A percentile compares a stretch with the other conserved stretches of the same genome.
phyloP scores from a whole-genome alignment of 805 yeast species.

The Tetrapisispora nanseiensis region DNA sequence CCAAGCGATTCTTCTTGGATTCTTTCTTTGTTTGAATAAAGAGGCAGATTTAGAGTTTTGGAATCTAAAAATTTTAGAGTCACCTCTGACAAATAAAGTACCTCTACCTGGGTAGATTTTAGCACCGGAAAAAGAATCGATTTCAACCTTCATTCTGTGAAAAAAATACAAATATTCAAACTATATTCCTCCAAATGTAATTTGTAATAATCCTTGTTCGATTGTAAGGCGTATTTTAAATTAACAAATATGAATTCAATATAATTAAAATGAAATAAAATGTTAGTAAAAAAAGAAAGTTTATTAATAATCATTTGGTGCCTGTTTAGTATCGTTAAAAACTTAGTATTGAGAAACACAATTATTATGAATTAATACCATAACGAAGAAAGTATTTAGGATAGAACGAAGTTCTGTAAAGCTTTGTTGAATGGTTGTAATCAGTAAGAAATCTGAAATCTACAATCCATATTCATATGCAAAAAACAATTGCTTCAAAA shows the following conservation, averaged over 20 bases:
- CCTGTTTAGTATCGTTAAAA: not conserved
- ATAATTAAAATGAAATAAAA: not conserved
- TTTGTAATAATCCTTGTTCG: too few relatives aligned
- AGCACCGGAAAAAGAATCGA: conserved; percentile 98
- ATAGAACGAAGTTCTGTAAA: too few relatives aligned
- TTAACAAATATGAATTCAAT: not conserved
- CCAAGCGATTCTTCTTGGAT: conserved; percentile 99
- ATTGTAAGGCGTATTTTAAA: too few relatives aligned
- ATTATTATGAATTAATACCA: too few relatives aligned
- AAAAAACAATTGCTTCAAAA: too few relatives aligned
- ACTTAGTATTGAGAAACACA: not conserved
- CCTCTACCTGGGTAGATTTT: conserved; percentile 99
- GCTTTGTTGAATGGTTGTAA: too few relatives aligned
- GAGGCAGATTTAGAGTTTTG: conserved; percentile 95
- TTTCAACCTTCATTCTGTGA: conserved; percentile 85
- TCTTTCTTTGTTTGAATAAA: conserved; percentile 98
- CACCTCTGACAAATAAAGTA: conserved; percentile 97
- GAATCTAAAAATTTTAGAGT: conserved; percentile 99
- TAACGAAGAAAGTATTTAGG: too few relatives aligned
- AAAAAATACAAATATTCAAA: not conserved
- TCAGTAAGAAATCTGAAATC: too few relatives aligned
- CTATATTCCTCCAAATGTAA: not conserved
- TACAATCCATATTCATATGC: too few relatives aligned
- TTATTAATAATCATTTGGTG: not conserved
- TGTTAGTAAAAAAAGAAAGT: conserved; percentile 1